Base-by-base conservation (phyloP, 345 rosid species). In the Theobroma cacao region DNA sequence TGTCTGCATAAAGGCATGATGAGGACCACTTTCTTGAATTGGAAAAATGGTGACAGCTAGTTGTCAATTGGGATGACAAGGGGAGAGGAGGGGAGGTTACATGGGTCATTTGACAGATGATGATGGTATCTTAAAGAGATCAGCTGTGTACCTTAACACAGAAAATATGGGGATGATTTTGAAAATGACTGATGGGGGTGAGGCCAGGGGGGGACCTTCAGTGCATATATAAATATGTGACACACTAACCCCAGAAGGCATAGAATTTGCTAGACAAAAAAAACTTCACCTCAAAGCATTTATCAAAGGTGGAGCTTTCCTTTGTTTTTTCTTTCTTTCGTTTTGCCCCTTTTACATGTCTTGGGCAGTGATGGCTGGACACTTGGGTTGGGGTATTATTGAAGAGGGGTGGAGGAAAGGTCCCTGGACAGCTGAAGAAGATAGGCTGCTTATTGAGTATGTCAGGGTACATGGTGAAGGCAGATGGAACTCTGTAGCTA, bases 351-450 rank as follows among this genome's bases (percentile, higher is more conserved):
- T 78, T 53, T 55, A 62, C 30, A 90, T 92, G 91, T 86, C 93
- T 85, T 90, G 93, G 90, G 93, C 85, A 81, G 85, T 80, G 48
- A 89, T 92, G 95, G 84, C 81, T 48, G 94, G 89, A 56, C 85
- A 83, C 36, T 61, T 84, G 50, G 92, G 90, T 52, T 89, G 98
- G 97, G 90, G 92, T 52, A 55, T 78, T 33, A 82, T 87, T 28
- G 97, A 85, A 74, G 90, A 90, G 80, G 92, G 90, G 14, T 93
- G 98, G 98, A 93, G 98, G 78, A 94, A 93, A 70, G 98, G 98
- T 40, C 98, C 98, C 10, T 94, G 98, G 98, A 94, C 98, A 76
- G 87, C 91, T 53, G 97, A 94, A 79, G 98, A 94, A 85, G 98
- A 94, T 77, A 89, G 88, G 65, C 80, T 91, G 79, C 90, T 94